These are phyloP conservation scores for Xylariales sp. DNA, from an alignment of 2,329 filamentous ascomycete species.

Conservation along the genomic window DNA sequence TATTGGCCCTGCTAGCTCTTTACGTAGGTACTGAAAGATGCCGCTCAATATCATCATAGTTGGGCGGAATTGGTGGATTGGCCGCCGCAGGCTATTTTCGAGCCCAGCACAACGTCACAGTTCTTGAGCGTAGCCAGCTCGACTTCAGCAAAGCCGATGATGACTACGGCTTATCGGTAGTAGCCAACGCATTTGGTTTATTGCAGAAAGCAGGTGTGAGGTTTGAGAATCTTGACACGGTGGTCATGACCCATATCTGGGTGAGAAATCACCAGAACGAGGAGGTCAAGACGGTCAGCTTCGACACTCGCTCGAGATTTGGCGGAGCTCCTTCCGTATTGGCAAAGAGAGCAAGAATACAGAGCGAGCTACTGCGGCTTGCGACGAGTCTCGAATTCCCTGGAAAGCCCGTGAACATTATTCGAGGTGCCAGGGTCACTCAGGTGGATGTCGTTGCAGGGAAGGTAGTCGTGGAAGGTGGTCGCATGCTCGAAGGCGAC, in stretches of 20 bases:
- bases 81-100: conserved; percentile 20
- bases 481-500: not conserved
- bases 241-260: conserved; percentile 18
- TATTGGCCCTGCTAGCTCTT: too few relatives aligned
- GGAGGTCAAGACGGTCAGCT: conserved; percentile 15
- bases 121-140: conserved; percentile 18
- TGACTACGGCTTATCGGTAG: conserved; percentile 19
- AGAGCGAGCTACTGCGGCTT: conserved; percentile 16
- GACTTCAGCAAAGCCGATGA: conserved; percentile 14
- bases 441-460: not conserved
- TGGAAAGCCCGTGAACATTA: conserved; percentile 3
- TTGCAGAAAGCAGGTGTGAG: conserved; percentile 17
- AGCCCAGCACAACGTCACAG: conserved; percentile 18
- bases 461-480: not conserved
- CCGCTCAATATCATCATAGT: conserved; percentile 18
- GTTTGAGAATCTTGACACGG: conserved; percentile 15
- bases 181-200: conserved; percentile 17
- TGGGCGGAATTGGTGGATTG: conserved; percentile 19
- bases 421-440: not conserved
- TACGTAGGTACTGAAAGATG: too few relatives aligned
- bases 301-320: conserved; percentile 16
- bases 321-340: conserved; percentile 15
- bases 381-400: conserved; percentile 10
- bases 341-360: conserved; percentile 16
- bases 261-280: conserved; percentile 12